Percentiles rank a stretch among this genome's conserved stretches.
Evolutionary conservation across 352 stramenopile species (phyloP).

Genomic region (Thalassiosira oceanica): DNA sequence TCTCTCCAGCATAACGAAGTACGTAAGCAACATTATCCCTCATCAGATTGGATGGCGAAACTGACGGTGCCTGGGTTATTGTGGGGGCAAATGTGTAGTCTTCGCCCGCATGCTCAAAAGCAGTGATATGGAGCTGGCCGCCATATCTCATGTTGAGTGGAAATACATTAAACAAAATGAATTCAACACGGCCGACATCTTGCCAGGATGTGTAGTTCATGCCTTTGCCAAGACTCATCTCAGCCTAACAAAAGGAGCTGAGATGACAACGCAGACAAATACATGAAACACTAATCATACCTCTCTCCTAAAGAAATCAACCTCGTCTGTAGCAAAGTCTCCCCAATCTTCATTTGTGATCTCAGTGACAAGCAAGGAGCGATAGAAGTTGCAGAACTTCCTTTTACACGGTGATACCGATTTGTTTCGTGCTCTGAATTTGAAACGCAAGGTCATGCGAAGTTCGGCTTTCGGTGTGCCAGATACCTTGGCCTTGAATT

Average conservation of each 20-base stretch:
- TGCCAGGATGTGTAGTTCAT: constrained; percentile 7
- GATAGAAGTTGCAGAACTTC: constrained; percentile 35
- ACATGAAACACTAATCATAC: no score
- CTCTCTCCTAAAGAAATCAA: constrained; percentile 36
- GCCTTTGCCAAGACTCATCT: no score
- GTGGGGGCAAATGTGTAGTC: constrained; percentile 5
- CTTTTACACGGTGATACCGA: constrained; percentile 1
- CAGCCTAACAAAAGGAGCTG: no score
- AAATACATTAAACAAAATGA: constrained; percentile 12
- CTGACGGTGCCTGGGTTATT: neutral
- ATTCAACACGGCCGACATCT: neutral
- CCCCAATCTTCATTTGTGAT: constrained; percentile 2
- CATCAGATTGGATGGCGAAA: constrained; percentile 7
- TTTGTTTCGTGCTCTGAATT: constrained; percentile 23
- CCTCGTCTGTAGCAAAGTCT: constrained; percentile 10
- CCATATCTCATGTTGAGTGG: neutral
- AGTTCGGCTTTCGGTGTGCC: constrained; percentile 3
- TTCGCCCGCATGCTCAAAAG: constrained; percentile 9
- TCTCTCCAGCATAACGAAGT: constrained; percentile 17
- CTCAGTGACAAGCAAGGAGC: constrained; percentile 4
- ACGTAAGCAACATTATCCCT: constrained; percentile 11
- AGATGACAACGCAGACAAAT: no score
- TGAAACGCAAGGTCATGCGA: constrained; percentile 19
- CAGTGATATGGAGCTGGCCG: neutral
- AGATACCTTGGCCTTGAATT: constrained; percentile 19